Evolutionary conservation across 1,139 yeast genomes (phyloP).

Genomic region (Geotrichum bryndzae): DNA sequence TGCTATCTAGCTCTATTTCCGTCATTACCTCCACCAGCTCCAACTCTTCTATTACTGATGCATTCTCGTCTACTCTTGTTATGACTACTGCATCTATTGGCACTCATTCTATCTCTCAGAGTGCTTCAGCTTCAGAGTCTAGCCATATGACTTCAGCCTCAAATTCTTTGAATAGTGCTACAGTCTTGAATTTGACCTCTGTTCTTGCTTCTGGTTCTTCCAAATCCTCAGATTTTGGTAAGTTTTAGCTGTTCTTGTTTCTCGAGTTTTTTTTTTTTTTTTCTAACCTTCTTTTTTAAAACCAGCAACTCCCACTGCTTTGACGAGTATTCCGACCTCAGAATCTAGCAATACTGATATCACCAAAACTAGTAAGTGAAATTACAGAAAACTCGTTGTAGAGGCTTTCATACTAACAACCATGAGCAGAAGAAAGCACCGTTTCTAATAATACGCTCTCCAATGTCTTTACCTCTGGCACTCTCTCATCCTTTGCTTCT

Average conservation of each 20-base stretch:
- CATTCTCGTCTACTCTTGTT: not conserved
- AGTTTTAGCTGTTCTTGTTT: not conserved
- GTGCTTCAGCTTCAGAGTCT: not conserved
- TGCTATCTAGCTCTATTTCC: not conserved
- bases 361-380: no score
- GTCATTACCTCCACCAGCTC: not conserved
- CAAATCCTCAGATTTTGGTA: not conserved
- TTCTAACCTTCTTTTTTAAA: no score
- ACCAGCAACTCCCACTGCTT: no score
- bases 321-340: not conserved
- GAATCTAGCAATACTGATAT: not conserved
- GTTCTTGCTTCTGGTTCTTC: not conserved
- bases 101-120: not conserved
- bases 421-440: no score
- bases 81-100: no score
- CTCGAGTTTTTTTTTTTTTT: not conserved
- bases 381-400: no score
- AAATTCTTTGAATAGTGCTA: not conserved
- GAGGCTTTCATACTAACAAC: no score
- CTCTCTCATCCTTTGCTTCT: not conserved
- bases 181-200: not conserved
- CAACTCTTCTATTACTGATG: not conserved
- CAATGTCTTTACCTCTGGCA: not conserved
- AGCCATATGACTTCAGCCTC: not conserved
- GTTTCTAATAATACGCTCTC: not conserved